Evolutionary conservation across 805 yeast species (phyloP).

Genomic region (Metschnikowia santaceciliae): DNA sequence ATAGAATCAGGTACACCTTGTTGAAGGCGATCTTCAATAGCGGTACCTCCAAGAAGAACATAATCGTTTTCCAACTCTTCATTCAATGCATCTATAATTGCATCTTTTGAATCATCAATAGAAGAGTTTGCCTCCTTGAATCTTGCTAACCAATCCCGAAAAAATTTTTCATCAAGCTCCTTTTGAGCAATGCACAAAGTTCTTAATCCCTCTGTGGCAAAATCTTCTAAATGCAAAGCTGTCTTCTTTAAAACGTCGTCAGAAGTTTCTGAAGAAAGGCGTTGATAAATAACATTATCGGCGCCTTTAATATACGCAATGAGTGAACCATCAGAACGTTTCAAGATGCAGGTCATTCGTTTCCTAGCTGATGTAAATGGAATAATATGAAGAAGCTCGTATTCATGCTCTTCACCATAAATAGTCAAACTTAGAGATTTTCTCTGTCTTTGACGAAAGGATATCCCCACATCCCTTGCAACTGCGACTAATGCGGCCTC

Average conservation of each 20-base stretch:
- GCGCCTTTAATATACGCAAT: constrained; percentile 68
- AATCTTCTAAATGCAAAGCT: constrained; percentile 60
- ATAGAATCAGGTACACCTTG: constrained; percentile 77
- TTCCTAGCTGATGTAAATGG: constrained; percentile 71
- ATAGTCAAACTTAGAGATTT: constrained; percentile 40
- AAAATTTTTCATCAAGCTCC: constrained; percentile 43
- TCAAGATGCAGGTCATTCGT: constrained; percentile 73
- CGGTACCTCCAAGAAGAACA: constrained; percentile 68
- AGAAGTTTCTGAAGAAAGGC: constrained; percentile 37
- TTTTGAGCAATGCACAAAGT: constrained; percentile 68
- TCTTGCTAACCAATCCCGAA: constrained; percentile 50
- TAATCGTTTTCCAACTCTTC: constrained; percentile 59
- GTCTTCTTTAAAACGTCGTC: constrained; percentile 50
- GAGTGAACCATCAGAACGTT: constrained; percentile 37
- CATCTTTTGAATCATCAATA: constrained; percentile 55
- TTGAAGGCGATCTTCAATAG: constrained; percentile 76
- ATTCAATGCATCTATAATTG: constrained; percentile 47
- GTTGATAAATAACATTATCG: constrained; percentile 59
- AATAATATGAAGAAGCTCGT: constrained; percentile 50
- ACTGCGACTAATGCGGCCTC: constrained; percentile 76
- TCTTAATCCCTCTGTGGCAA: constrained; percentile 73
- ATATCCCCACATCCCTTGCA: constrained; percentile 71
- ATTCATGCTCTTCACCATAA: constrained; percentile 44
- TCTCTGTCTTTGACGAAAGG: constrained; percentile 52
- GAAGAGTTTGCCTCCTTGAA: constrained; percentile 58